Percentiles rank a stretch among this genome's conserved stretches.
Conservation (phyloP, 768 basidiomycete genomes). For the Mycena sanguinolenta region DNA sequence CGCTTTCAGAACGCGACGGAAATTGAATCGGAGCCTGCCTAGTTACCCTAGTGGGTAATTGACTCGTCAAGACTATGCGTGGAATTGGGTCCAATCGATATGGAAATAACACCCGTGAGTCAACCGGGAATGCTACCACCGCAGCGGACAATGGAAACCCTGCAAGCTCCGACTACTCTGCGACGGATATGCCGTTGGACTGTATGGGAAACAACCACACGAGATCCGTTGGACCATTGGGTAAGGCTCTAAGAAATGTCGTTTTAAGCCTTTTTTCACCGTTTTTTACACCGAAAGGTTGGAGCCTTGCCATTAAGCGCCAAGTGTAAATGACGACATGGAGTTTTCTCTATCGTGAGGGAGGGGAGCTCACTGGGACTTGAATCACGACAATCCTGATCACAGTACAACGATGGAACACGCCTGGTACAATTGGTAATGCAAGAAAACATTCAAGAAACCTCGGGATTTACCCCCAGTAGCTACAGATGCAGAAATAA, state of each 20-base stretch:
- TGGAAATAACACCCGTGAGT: too few species aligned
- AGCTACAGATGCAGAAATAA: slow-evolving; percentile 2
- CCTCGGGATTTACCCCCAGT: not conserved
- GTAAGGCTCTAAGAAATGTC: too few species aligned
- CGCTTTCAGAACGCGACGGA: too few species aligned
- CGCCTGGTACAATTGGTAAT: not conserved
- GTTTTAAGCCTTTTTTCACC: too few species aligned
- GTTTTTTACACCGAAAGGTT: too few species aligned
- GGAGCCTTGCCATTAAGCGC: not conserved
- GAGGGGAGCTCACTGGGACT: slow-evolving; percentile 1
- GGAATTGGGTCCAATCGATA: too few species aligned
- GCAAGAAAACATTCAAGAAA: not conserved
- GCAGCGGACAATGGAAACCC: too few species aligned
- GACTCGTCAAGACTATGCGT: too few species aligned
- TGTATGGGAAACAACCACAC: not conserved
- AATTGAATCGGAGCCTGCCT: too few species aligned
- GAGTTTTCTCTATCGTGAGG: not conserved
- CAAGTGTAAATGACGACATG: slow-evolving; percentile 3
- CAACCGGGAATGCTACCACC: too few species aligned
- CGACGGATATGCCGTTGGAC: slow-evolving; percentile 1
- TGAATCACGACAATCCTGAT: slow-evolving; percentile 1
- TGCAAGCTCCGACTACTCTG: not conserved
- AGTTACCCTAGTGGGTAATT: too few species aligned
- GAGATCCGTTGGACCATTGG: slow-evolving; percentile 1
- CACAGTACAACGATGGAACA: not conserved